Base-by-base conservation (phyloP, 768 basidiomycete species). In the Boletus reticulatus region DNA sequence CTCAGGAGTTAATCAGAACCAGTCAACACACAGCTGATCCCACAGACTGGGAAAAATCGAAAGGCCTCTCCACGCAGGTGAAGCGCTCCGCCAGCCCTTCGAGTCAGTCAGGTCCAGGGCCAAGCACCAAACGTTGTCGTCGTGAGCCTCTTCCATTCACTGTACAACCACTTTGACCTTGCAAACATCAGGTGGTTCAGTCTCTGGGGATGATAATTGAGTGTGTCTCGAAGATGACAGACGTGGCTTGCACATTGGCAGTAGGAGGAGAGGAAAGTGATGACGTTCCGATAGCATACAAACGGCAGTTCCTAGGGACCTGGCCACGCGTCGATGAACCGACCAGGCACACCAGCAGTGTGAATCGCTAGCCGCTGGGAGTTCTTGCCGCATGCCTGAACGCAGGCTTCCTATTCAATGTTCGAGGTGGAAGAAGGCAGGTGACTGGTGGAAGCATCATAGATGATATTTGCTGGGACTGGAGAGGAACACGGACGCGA, bases 241-340 rank as follows among this genome's bases (percentile, higher is more conserved):
- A 59, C 53, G 1, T 24, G 48, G 3, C 71, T 61, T 8, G 38
- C 71, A 8, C 63, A 63, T 47, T 73, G 70, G 73, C 61, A 66
- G 43, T 67, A 67, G 24, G 68, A 66, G 50, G 58, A 75, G 31
- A 56, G 62, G 29, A 53, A 48, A 8, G 72, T 73, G 9, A 66
- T 57, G 48, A 47, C 52, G 45, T 82, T 4, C 81, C 81, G 10
- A 49, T 63, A 13, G 77, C 72, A 4, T 72, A 76, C 59, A 70
- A 66, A 22, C 66, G 72, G 53, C 42, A 80, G 49, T 75, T 80
- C 54, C 64, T 76, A 22, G 77, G 76, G 20, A 70, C 67, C 19
- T 61, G 68, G 68, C 16, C 63, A 65, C 38, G 50, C 55, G 36
- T 62, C 63, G 14, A 55, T 63, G 58, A 55, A 57, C 44, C 59